Base-by-base conservation (phyloP, 2,329 filamentous ascomycete species). In the Lachnellula suecica region DNA sequence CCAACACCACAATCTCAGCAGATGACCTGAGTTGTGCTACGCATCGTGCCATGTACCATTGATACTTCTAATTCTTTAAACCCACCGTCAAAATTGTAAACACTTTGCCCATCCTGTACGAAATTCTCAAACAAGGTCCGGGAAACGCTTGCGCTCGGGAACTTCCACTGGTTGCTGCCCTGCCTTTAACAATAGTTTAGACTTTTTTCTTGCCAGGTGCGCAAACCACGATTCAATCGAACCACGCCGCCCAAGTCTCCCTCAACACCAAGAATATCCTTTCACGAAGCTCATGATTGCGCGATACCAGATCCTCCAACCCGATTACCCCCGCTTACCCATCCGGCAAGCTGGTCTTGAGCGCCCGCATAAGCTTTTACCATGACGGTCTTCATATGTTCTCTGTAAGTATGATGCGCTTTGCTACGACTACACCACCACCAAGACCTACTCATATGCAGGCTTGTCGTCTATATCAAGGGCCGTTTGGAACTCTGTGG, bases 331-430 rank as follows among this genome's bases (percentile, higher is more conserved):
- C 47, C 38, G 48, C 37, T 41, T 51, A 27, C 43, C 24, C 45
- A 49, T 55, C 53, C 50, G 42, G 42, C 53, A 45, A 58, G 44
- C 55, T 53, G 53, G 49, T 31, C 56, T 44, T 54, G 56, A 57
- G 40, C 44, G 31, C n/a, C 45, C 35, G 11, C 24, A 41, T 11
- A 50, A 59, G 27, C 53, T 52, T 35, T 53, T 48, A 68, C 50
- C 27, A 84, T 84, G 81, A 81, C 81, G 6, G 76, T 82, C 66
- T 82, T 83, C 59, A 76, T 83, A 46, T 79, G 77, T 51, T 82
- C 80, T 27, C 72, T 84, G 78, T 83, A 74, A 70, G 78, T 74
- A 25, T 13, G 13, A 13, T 25, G 15, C 6, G 15, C 31, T 35
- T 15, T 40, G 7, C 11, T 25, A 17, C 40, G 10, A n/a, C n/a